Base-by-base conservation (phyloP, 306 rosid species). In the Fagus sylvatica region DNA sequence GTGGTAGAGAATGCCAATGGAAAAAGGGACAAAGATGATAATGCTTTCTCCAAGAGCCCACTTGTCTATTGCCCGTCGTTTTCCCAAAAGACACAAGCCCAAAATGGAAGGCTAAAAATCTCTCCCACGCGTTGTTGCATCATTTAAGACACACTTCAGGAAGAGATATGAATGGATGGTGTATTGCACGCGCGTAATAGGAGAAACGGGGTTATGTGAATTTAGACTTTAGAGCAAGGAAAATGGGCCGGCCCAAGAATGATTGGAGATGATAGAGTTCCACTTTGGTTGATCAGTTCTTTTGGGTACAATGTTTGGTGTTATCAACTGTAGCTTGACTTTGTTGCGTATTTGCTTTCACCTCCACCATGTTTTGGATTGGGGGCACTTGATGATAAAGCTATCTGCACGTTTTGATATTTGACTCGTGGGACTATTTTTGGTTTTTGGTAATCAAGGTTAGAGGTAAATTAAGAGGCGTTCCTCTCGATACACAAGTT, bases 201-300 rank as follows among this genome's bases (percentile, higher is more conserved):
- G 80, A 79, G 70, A 72, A 46, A n/a, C 49, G 75, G 81, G 46
- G 53, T 5, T 46, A 33, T 17, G 30, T 22, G 46, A 54, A 12
- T 46, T 10, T 46, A 46, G 51, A 46, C 51, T 46, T 46, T 76
- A n/a, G 66, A 42, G 76, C 51, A 71, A 78, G 83, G 75, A 22
- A 79, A 72, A 79, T 83, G 91, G 87, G 82, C 87, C 90, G 89
- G 87, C 88, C 92, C 88, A 83, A 56, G 79, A 86, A 81, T 86
- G 78, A 86, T 84, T 84, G 82, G 78, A 72, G 49, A 53, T 64
- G 37, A 54, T 37, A 33, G 55, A 72, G 76, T 69, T 59, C 84
- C 72, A 77, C 79, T 67, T 74, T 72, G 66, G 49, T 68, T 17
- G 40, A 48, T 32, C 51, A 8, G 9, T 60, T 22, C 57, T 5